phyloP scores from a whole-genome alignment of 2,329 filamentous ascomycete genomes.

The Fusarium tuaranense region DNA sequence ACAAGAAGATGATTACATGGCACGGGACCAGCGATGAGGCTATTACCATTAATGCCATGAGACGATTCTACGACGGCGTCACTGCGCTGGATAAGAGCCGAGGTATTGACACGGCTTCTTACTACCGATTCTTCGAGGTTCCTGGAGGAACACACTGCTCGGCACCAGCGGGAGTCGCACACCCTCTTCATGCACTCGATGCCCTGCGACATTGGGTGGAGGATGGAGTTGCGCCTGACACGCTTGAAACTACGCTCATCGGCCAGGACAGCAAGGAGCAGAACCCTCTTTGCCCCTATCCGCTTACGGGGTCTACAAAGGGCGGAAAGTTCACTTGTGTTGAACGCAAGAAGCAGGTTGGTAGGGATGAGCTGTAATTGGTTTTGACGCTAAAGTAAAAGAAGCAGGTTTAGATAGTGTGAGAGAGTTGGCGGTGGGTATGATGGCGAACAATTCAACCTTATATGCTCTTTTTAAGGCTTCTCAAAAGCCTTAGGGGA shows the following conservation, averaged over 20 bases:
- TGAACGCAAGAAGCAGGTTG: neutral
- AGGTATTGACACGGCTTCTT: neutral
- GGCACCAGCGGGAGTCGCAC: neutral
- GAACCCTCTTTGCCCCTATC: neutral
- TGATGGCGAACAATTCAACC: no score
- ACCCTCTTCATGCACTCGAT: neutral
- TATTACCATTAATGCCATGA: neutral
- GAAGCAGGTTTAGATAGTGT: neutral
- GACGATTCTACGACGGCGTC: neutral
- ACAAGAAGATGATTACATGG: neutral
- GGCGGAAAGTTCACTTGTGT: neutral
- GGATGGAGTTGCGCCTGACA: neutral
- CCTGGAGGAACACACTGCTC: slow-evolving; percentile 9
- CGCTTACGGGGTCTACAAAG: neutral
- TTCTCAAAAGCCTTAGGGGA: no score
- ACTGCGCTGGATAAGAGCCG: neutral
- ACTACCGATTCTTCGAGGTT: slow-evolving; percentile 14
- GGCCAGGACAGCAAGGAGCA: neutral
- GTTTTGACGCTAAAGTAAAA: neutral
- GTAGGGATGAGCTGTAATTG: neutral
- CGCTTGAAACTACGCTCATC: neutral
- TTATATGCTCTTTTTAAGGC: no score
- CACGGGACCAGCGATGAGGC: neutral
- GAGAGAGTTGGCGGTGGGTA: neutral
- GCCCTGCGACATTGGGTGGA: slow-evolving; percentile 8